These are phyloP conservation scores for Biscogniauxia mediterranea DNA, from an alignment of 2,329 filamentous ascomycete genomes.

Conservation along the genomic window DNA sequence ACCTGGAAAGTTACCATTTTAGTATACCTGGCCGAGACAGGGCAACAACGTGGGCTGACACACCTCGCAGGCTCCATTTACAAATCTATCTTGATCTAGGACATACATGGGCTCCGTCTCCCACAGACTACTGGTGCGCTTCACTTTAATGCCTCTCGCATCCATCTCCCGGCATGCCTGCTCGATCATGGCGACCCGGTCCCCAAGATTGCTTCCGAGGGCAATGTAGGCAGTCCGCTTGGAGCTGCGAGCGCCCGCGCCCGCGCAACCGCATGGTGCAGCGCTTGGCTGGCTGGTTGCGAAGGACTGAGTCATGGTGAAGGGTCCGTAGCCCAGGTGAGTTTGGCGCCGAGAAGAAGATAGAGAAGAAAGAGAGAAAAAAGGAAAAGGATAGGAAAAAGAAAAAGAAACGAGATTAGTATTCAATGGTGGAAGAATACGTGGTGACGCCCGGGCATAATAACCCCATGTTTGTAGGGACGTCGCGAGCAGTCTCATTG, in stretches of 20 bases:
- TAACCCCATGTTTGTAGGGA: slow-evolving; percentile 30
- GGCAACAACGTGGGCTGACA: slow-evolving; percentile 32
- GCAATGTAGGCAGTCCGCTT: slow-evolving; percentile 70
- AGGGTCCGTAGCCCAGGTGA: slow-evolving; percentile 10
- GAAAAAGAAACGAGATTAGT: not conserved
- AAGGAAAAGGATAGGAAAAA: too few relatives aligned
- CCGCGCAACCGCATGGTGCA: slow-evolving; percentile 25
- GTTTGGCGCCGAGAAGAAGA: not conserved
- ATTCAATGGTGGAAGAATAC: not conserved
- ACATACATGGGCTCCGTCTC: slow-evolving; percentile 98
- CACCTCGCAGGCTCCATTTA: slow-evolving; percentile 93
- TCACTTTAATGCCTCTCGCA: slow-evolving; percentile 66
- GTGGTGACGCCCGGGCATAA: slow-evolving; percentile 19
- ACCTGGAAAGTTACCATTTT: slow-evolving; percentile 52
- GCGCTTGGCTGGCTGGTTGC: slow-evolving; percentile 18
- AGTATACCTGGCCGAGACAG: not conserved
- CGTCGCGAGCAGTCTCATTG: slow-evolving; percentile 26
- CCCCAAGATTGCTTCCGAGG: slow-evolving; percentile 87
- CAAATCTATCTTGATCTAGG: slow-evolving; percentile 78
- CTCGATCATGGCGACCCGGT: slow-evolving; percentile 83
- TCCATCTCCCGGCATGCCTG: slow-evolving; percentile 78
- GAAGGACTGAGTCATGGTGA: slow-evolving; percentile 24
- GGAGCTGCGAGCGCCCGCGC: slow-evolving; percentile 18
- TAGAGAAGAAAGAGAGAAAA: too few relatives aligned
- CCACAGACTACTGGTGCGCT: slow-evolving; percentile 83